Base-by-base conservation (phyloP, 2,329 filamentous ascomycete genomes). In the Aspergillus chevalieri region DNA sequence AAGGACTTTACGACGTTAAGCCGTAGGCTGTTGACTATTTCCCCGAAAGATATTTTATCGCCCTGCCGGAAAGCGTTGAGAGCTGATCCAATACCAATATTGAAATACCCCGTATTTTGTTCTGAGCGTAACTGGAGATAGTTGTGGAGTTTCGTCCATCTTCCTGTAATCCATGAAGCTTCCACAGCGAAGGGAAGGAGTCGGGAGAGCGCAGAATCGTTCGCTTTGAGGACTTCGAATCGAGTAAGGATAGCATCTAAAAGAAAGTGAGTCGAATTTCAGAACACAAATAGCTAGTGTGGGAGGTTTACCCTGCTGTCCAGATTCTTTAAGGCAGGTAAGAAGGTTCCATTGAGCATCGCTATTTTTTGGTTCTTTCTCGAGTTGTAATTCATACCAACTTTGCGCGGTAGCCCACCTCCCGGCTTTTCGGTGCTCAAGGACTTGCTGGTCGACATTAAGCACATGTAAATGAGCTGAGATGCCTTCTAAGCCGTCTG, bases 331-430 rank as follows among this genome's bases (percentile, higher is more conserved):
- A 8, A 98, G 76, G 60, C 93, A 97, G 26, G 84, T 87, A 47
- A 98, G 75, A 33, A 98, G 78, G 59, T 94, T 87, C 49, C 88
- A 77, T 65, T 96, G 91, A 10, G 87, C 78, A 49, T 94, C 86
- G 15, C 80, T 66, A 63, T 95, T 85, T 47, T 85, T 77, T 0
- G 92, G 91, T 43, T 86, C 79, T 59, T 93, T 84, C 2, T 87
- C 85, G 30, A 97, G 77, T 55, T 91, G 85, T 56, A 95, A 84
- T 65, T 98, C 91, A 67, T 96, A 97, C 93, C 94, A 98, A 55
- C 89, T 95, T 70, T 97, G 93, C 21, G 91, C 93, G 46, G 92
- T 89, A 14, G 88, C 85, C 91, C 93, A 98, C 54, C 91, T 80
- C 3, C 93, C 93, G 17, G 91, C 88, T 67, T 95, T 97, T 50